Percentiles rank a stretch among this genome's conserved stretches.
Evolutionary conservation across 2,329 filamentous ascomycete genomes (phyloP).

Genomic region (Boeremia lycopersici): DNA sequence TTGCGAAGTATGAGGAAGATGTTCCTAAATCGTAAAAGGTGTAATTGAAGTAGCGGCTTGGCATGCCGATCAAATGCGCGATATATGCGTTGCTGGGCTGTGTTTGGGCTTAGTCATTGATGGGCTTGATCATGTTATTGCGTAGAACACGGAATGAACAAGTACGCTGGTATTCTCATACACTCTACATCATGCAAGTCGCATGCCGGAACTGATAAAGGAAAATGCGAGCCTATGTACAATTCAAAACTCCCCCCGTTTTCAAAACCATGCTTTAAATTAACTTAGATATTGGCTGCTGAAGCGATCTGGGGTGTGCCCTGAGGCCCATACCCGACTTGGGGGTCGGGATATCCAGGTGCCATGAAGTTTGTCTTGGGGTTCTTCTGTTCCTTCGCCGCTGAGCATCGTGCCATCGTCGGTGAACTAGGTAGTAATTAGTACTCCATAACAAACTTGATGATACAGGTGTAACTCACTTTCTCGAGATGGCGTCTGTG

Average conservation of each 20-base stretch:
- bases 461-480: constrained; percentile 61
- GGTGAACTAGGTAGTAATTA: constrained; percentile 71
- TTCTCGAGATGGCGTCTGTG: constrained; percentile 95
- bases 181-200: constrained; percentile 26
- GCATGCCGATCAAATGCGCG: constrained; percentile 10
- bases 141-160: constrained; percentile 9
- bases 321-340: constrained; percentile 50
- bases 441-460: not conserved
- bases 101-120: not conserved
- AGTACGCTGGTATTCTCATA: constrained; percentile 30
- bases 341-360: constrained; percentile 51
- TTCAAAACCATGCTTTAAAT: constrained; percentile 19
- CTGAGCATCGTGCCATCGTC: constrained; percentile 97
- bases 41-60: constrained; percentile 4
- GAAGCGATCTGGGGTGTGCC: constrained; percentile 25
- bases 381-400: constrained; percentile 74
- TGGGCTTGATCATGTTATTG: not conserved
- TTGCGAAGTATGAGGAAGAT: not conserved
- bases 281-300: constrained; percentile 32
- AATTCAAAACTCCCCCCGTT: constrained; percentile 27
- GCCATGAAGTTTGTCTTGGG: constrained; percentile 59
- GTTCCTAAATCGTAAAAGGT: not conserved
- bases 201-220: constrained; percentile 27
- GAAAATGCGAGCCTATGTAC: constrained; percentile 41
- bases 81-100: not conserved